Evolutionary conservation across 192 early-diverging fungal genomes (phyloP), one percentile per base, ranked within the genome.

Genomic region (Bifiguratus adelaidae): DNA sequence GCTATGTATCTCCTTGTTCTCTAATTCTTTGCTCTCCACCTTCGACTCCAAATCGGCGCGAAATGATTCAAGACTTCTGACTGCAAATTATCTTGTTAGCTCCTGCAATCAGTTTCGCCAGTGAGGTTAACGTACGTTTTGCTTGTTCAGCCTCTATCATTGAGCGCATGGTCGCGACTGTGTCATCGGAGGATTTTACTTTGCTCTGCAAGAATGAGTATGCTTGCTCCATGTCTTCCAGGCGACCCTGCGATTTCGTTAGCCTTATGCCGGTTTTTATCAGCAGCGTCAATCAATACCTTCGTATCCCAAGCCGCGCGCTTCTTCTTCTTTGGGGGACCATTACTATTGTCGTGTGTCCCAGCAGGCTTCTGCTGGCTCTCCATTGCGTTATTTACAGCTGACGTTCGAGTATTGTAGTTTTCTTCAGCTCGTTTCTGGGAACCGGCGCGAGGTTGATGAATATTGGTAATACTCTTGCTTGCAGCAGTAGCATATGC

Each of bases 181-280:
- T 67, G 30, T 54, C 67, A 36, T 55, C 52, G 3, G 74, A 61
- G 0, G 61, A 74, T 28, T 63, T 68, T 11, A 67, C 48, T 29
- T 70, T 71, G 21, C 71, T 57, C 22, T 67, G 64, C 55, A 87
- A 67, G 23, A 51, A 44, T 7, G 47, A 37, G 4, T 52, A 43
- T n/a, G 57, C 18, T 25, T 56, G 49, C 53, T 92, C 85, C 64
- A 89, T 71, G 61, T 92, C 89, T 47, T 80, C 65, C 3, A 92
- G 61, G n/a, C 87, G 72, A 2, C 89, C 89, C 48, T 85, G 34
- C n/a, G 9, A 7, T n/a, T 29, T 28, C 9, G 8, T 7, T 12
- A 56, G n/a, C n/a, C n/a, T n/a, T n/a, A n/a, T n/a, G n/a, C n/a
- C n/a, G n/a, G n/a, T n/a, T n/a, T n/a, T n/a, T n/a, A n/a, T n/a